Evolutionary conservation across 2,329 filamentous ascomycete species (phyloP).

Genomic region (Arthrobotrys musiformis): DNA sequence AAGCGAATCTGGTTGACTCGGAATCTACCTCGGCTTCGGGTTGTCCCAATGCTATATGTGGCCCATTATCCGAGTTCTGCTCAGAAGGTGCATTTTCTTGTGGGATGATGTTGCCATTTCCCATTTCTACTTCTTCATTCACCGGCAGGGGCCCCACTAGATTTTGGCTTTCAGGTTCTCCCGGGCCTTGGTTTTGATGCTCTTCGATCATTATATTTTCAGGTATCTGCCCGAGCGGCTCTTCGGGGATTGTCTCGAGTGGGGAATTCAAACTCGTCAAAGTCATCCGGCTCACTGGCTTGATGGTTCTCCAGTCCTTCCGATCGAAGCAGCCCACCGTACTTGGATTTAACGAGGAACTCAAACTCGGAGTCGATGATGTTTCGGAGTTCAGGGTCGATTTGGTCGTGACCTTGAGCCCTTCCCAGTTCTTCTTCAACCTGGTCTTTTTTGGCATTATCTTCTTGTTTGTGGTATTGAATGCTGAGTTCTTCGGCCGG

Average conservation of each 20-base stretch:
- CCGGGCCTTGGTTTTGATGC: background rate
- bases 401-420: background rate
- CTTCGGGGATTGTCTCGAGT: background rate
- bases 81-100: background rate
- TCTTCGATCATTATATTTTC: background rate
- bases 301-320: background rate
- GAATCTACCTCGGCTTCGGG: background rate
- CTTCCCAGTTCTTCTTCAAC: background rate
- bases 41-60: background rate
- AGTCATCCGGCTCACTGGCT: background rate
- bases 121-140: background rate
- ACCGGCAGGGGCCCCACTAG: background rate
- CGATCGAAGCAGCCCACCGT: background rate
- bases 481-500: background rate
- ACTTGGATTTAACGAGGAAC: background rate
- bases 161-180: background rate
- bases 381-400: background rate
- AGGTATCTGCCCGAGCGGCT: background rate
- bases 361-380: background rate
- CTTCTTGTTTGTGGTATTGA: background rate
- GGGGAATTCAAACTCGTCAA: background rate
- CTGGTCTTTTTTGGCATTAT: background rate
- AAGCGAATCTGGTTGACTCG: background rate
- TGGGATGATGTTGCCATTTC: background rate
- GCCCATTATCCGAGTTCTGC: background rate